Evolutionary conservation across 2,329 filamentous ascomycete species (phyloP), one percentile per base, ranked within the genome.

Genomic region (Simplicillium sp.): DNA sequence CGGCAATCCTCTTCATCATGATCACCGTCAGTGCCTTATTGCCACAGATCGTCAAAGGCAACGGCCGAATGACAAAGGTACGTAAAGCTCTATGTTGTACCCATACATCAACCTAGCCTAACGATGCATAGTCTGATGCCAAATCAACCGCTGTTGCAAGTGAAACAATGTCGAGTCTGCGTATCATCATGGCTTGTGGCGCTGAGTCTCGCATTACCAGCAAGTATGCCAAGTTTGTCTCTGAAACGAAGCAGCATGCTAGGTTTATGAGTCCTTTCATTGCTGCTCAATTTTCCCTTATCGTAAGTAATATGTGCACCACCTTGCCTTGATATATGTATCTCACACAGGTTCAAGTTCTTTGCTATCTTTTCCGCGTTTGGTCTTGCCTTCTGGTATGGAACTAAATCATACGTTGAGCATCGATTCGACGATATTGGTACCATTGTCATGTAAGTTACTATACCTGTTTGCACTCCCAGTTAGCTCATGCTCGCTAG

Each of bases 131-230:
- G 59, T 48, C 77, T 14, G 77, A 82, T 48, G 69, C 66, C 1
- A 76, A 72, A 49, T 73, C 77, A 1, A 69, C 70, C 2, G 69
- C 75, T 3, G 64, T 82, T 3, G 78, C 79, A 1, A 77, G 75
- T 41, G 79, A 83, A 54, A 65, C 75, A 3, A 68, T 83, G 47
- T 62, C 67, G 1, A 72, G 71, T 38, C 73, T 82, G 29, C 66
- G 76, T 7, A 82, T 81, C 66, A 65, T 83, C 29, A 67, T 73
- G 31, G 78, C 78, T 1, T 82, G 76, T 49, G 76, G 77, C 29
- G 79, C 79, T 11, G 73, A 82, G 52, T 52, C 58, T 12, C 68
- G 73, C 6, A 67, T 80, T 41, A 60, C 66, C 0, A 57, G 64
- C 37, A 73, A 70, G 29, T 82, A 80, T 51, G 57, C 66, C 12